phyloP scores from a whole-genome alignment of 2,329 filamentous ascomycete genomes.

The Fusarium coicis region DNA sequence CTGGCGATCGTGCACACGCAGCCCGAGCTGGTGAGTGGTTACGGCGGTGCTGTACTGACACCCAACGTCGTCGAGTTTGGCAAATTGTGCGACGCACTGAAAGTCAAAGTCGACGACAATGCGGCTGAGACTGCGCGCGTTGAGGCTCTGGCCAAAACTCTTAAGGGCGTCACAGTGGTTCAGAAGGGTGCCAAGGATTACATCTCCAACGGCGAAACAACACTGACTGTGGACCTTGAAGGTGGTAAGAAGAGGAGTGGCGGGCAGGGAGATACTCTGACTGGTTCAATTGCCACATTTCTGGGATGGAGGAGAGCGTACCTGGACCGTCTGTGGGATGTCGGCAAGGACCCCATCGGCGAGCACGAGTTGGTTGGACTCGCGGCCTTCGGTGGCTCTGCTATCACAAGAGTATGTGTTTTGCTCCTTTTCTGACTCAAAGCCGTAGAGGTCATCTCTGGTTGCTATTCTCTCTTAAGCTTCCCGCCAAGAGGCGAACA shows the following conservation, averaged over 20 bases:
- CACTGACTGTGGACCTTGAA: conserved; percentile 78
- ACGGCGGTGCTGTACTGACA: conserved; percentile 85
- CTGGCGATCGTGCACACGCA: conserved; percentile 79
- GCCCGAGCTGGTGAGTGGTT: conserved; percentile 82
- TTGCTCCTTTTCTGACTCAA: neutral
- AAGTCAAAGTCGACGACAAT: conserved; percentile 65
- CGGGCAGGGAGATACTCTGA: conserved; percentile 95
- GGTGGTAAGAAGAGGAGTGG: conserved; percentile 92
- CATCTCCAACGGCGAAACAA: conserved; percentile 82
- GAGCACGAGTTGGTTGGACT: conserved; percentile 74
- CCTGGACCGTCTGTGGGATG: conserved; percentile 81
- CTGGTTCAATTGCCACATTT: conserved; percentile 88
- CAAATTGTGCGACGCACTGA: conserved; percentile 79
- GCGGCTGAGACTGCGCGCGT: conserved; percentile 60
- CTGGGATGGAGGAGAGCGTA: conserved; percentile 91
- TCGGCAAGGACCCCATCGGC: conserved; percentile 58
- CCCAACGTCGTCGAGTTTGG: conserved; percentile 96
- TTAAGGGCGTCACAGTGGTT: conserved; percentile 90
- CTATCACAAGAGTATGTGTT: conserved; percentile 78
- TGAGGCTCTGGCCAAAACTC: conserved; percentile 74
- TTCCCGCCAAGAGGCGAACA: neutral
- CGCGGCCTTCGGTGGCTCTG: conserved; percentile 86
- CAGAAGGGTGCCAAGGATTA: conserved; percentile 88
- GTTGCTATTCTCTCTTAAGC: neutral
- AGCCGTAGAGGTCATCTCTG: neutral